A percentile compares a stretch with the other conserved stretches of the same genome.
Evolutionary conservation across 2,329 filamentous ascomycete species (phyloP).

Genomic region (Trichophyton verrucosum): DNA sequence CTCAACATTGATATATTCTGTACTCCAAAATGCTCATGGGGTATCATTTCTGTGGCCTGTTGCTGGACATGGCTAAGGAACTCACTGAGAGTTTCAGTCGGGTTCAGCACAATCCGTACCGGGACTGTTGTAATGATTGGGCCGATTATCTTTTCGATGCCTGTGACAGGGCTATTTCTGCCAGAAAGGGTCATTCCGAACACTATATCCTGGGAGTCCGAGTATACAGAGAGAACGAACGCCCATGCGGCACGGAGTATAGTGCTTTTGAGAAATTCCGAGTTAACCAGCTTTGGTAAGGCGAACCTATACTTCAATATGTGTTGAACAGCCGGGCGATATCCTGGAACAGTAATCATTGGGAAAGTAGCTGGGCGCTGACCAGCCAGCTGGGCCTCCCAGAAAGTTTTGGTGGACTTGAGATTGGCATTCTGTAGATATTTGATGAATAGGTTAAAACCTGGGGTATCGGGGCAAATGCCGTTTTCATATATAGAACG

Average conservation of each 20-base stretch:
- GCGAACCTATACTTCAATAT: constrained; percentile 19
- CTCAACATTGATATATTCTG: constrained; percentile 41
- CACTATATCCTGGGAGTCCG: constrained; percentile 26
- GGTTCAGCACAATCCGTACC: constrained; percentile 26
- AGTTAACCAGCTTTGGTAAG: constrained; percentile 19
- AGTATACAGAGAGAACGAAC: constrained; percentile 7
- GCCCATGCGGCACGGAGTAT: constrained; percentile 9
- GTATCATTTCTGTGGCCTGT: constrained; percentile 39
- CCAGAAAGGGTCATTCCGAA: constrained; percentile 35
- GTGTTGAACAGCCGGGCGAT: constrained; percentile 32
- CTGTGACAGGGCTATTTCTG: constrained; percentile 27
- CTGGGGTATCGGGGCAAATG: constrained; percentile 8
- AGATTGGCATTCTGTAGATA: constrained; percentile 34
- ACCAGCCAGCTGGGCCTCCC: constrained; percentile 38
- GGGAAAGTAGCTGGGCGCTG: constrained; percentile 35
- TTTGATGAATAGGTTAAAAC: constrained; percentile 40
- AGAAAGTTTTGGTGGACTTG: constrained; percentile 34
- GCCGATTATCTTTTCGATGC: constrained; percentile 32
- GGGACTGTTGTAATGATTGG: constrained; percentile 36
- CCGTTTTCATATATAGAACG: constrained; percentile 16
- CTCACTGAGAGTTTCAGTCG: constrained; percentile 26
- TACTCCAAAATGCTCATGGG: constrained; percentile 46
- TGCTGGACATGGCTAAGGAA: constrained; percentile 45
- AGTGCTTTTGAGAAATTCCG: constrained; percentile 19
- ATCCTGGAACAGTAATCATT: constrained; percentile 28